A percentile compares a stretch with the other conserved stretches of the same genome.
Evolutionary conservation across 805 yeast genomes (phyloP).

Genomic region (Candida hispaniensis): DNA sequence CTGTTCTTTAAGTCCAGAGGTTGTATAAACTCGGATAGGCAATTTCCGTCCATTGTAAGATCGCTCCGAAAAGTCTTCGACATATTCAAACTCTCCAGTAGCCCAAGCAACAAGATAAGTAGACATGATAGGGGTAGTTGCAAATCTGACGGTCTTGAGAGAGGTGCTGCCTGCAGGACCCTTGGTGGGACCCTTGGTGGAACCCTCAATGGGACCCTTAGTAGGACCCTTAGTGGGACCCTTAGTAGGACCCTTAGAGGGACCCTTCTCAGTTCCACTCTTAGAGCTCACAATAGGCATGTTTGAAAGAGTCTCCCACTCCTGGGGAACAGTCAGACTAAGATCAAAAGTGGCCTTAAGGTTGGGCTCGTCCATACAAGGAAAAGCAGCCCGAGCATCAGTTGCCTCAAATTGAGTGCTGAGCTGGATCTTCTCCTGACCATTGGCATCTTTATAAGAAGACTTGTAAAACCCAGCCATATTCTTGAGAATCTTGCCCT

Average conservation of each 20-base stretch:
- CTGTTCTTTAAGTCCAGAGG: slow-evolving; percentile 62
- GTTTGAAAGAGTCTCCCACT: slow-evolving; percentile 30
- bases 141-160: slow-evolving; percentile 74
- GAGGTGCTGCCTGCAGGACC: slow-evolving; percentile 47
- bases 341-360: slow-evolving; percentile 64
- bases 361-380: slow-evolving; percentile 77
- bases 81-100: slow-evolving; percentile 67
- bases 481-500: slow-evolving; percentile 59
- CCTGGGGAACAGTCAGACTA: slow-evolving; percentile 37
- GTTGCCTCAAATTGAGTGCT: slow-evolving; percentile 84
- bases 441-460: slow-evolving; percentile 42
- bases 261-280: slow-evolving; percentile 40
- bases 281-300: slow-evolving; percentile 56
- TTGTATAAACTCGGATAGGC: slow-evolving; percentile 72
- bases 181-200: slow-evolving; percentile 13
- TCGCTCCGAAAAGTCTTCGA: slow-evolving; percentile 40
- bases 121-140: slow-evolving; percentile 72
- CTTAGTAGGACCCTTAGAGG: slow-evolving; percentile 40
- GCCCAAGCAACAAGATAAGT: slow-evolving; percentile 80
- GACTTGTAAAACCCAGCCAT: slow-evolving; percentile 81
- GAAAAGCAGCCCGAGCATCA: slow-evolving; percentile 80
- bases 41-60: slow-evolving; percentile 45
- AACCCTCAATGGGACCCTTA: slow-evolving; percentile 14
- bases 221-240: slow-evolving; percentile 11
- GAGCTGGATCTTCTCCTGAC: slow-evolving; percentile 61